phyloP scores from a whole-genome alignment of 2,329 filamentous ascomycete genomes.

The Lasiodiplodia citricola region DNA sequence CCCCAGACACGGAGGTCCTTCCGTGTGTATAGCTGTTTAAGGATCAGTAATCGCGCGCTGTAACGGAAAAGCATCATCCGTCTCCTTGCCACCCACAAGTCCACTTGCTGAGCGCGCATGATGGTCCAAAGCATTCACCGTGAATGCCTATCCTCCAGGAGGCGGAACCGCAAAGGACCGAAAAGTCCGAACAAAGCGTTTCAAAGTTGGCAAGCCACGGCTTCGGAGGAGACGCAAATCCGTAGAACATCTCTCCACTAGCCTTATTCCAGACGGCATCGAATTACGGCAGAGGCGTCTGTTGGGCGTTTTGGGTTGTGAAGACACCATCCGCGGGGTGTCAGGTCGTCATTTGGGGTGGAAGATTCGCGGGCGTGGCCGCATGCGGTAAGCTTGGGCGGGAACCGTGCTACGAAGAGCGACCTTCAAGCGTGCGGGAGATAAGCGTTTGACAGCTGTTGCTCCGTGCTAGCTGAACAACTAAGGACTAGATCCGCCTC shows the following conservation, averaged over 20 bases:
- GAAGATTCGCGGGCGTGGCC: background rate
- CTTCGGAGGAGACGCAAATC: background rate
- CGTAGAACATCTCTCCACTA: background rate
- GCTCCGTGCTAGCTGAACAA: background rate
- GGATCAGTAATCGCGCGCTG: conserved; percentile 8
- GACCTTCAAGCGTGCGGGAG: conserved; percentile 1
- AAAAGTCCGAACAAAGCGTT: background rate
- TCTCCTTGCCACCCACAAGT: too few relatives aligned
- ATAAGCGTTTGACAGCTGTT: conserved; percentile 15
- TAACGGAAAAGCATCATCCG: background rate
- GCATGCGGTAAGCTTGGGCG: conserved; percentile 4
- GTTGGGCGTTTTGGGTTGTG: background rate
- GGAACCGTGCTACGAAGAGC: conserved; percentile 12
- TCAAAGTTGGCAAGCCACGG: background rate
- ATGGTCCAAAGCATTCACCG: background rate
- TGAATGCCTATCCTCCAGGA: background rate
- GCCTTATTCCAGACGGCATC: background rate
- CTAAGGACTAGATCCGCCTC: background rate
- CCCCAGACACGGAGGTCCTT: background rate
- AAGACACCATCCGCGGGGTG: conserved; percentile 1
- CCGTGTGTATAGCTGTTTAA: background rate
- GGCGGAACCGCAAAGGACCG: conserved; percentile 16
- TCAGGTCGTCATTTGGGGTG: background rate
- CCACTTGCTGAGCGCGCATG: conserved; percentile 2
- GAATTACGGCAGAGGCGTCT: background rate